phyloP scores from a whole-genome alignment of 345 rosid genomes.

The Euphorbia tirucalli region DNA sequence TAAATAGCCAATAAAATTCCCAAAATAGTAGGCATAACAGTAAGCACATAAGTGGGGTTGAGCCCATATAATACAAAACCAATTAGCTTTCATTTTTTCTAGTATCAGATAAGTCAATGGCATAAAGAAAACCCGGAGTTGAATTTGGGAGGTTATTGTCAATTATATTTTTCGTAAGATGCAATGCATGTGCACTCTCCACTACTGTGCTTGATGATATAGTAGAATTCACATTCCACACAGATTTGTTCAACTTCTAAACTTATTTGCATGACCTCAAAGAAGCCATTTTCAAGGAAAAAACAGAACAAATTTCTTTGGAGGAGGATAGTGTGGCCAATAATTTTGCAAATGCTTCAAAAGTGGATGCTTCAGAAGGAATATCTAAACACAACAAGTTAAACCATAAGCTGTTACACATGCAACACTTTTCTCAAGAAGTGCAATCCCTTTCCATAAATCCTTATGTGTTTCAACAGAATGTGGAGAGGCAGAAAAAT shows the following conservation, averaged over 20 bases:
- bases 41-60: too few species aligned
- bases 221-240: conserved; percentile 70
- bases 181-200: conserved; percentile 64
- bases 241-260: conserved; percentile 74
- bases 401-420: conserved; percentile 81
- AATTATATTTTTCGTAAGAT: conserved; percentile 48
- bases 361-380: conserved; percentile 83
- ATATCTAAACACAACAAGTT: conserved; percentile 73
- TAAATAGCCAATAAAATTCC: too few species aligned
- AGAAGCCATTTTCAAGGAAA: conserved; percentile 71
- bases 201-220: conserved; percentile 63
- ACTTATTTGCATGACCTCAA: conserved; percentile 86
- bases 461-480: conserved; percentile 82
- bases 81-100: conserved; percentile 64
- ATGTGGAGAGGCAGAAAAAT: conserved; percentile 72
- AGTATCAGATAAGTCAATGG: conserved; percentile 47
- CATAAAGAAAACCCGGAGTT: conserved; percentile 58
- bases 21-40: too few species aligned
- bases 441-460: conserved; percentile 88
- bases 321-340: conserved; percentile 71
- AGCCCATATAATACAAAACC: too few species aligned
- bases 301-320: conserved; percentile 76
- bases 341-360: conserved; percentile 88
- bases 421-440: conserved; percentile 94
- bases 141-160: conserved; percentile 54